Evolutionary conservation across 1,284 basidiomycete genomes (phyloP).

Genomic region (Tranzscheliella williamsii): DNA sequence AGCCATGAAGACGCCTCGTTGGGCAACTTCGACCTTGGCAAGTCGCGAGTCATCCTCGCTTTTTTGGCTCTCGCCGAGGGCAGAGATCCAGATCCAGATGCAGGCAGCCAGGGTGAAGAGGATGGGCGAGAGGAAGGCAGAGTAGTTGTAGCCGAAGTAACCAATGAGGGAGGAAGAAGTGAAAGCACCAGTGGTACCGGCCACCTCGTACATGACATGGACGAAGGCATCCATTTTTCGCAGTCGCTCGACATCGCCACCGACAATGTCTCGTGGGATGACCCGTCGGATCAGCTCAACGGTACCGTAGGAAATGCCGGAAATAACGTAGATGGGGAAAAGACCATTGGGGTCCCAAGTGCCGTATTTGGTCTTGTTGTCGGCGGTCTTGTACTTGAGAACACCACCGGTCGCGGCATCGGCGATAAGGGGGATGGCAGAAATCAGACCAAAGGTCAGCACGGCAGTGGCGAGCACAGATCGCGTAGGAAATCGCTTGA

Average conservation of each 20-base stretch:
- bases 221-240: conserved; percentile 62
- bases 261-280: conserved; percentile 60
- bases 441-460: conserved; percentile 59
- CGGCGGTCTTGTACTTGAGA: conserved; percentile 45
- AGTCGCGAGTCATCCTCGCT: conserved; percentile 19
- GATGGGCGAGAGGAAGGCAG: conserved; percentile 55
- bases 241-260: conserved; percentile 54
- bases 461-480: conserved; percentile 59
- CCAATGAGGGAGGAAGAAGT: conserved; percentile 60
- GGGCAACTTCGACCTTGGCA: conserved; percentile 24
- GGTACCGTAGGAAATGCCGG: conserved; percentile 61
- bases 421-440: conserved; percentile 57
- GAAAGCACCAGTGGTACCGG: conserved; percentile 62
- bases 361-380: conserved; percentile 58
- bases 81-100: conserved; percentile 50
- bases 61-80: conserved; percentile 34
- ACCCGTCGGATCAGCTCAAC: conserved; percentile 62
- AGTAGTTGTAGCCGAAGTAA: conserved; percentile 61
- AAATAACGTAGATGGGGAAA: conserved; percentile 56
- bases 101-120: conserved; percentile 53
- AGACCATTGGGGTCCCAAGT: conserved; percentile 58
- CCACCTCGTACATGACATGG: conserved; percentile 62
- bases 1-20: conserved; percentile 26
- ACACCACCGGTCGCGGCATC: conserved; percentile 60
- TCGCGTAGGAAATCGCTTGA: conserved; percentile 61